Percentiles rank a stretch among this genome's conserved stretches.
Conservation (phyloP, 768 basidiomycete species). For the Podaxis sp. region DNA sequence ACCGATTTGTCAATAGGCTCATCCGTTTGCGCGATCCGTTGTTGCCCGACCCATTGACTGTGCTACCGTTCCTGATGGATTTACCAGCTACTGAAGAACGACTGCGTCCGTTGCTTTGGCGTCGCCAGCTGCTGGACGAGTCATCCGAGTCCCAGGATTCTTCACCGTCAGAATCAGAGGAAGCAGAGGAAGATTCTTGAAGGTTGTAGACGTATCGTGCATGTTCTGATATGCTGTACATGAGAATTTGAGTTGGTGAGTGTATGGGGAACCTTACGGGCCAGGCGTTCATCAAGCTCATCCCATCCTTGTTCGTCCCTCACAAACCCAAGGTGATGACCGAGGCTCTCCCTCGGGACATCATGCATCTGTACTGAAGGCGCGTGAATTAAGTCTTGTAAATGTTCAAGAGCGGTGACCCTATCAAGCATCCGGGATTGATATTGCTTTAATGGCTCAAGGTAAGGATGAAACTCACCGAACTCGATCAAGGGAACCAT, state of each 20-base stretch:
- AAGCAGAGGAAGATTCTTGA: slow-evolving; percentile 45
- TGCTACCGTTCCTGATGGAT: slow-evolving; percentile 18
- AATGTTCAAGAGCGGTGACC: slow-evolving; percentile 39
- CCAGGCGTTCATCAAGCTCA: slow-evolving; percentile 67
- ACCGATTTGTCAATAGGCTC: slow-evolving; percentile 66
- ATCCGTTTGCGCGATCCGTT: slow-evolving; percentile 47
- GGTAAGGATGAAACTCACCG: slow-evolving; percentile 45
- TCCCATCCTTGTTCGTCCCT: slow-evolving; percentile 53
- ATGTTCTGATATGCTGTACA: slow-evolving; percentile 46
- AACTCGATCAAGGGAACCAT: slow-evolving; percentile 78
- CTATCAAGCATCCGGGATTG: slow-evolving; percentile 17
- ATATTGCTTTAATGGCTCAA: not conserved
- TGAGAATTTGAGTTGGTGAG: not conserved
- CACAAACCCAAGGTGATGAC: slow-evolving; percentile 58
- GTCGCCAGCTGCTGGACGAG: slow-evolving; percentile 32
- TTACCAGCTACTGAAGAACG: slow-evolving; percentile 1
- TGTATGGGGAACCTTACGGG: slow-evolving; percentile 49
- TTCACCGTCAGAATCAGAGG: slow-evolving; percentile 32
- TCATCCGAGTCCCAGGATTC: slow-evolving; percentile 57
- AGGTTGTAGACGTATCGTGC: slow-evolving; percentile 62
- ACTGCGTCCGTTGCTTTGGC: slow-evolving; percentile 21
- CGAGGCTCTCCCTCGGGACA: slow-evolving; percentile 71
- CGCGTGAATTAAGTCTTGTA: slow-evolving; percentile 53
- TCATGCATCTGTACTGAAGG: slow-evolving; percentile 88
- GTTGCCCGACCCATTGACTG: slow-evolving; percentile 22